Evolutionary conservation across 108 stramenopile species (phyloP), one percentile per base, ranked within the genome.

Genomic region (Nitzschia inconspicua): DNA sequence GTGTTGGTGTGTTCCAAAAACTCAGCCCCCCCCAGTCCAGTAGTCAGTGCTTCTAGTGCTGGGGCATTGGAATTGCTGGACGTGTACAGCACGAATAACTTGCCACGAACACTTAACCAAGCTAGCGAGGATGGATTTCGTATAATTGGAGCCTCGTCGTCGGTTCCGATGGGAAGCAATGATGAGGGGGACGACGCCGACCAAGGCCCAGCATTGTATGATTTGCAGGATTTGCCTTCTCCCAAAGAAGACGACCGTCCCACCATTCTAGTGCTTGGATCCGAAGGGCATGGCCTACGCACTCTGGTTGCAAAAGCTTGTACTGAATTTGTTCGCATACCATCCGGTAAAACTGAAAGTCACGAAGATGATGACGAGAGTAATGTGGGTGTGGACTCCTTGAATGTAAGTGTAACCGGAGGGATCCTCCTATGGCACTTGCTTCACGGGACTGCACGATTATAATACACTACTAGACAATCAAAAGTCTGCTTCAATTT

Each of bases 371-470:
- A 64, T 16, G 79, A 68, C 37, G 70, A 40, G 8, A 47, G 51
- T 35, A 47, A 56, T 28, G 74, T 68, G 8, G 91, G 81, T 18
- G 96, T 98, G 0, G 97, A 98, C 67, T 96, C 96, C 2, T 63
- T 98, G 46, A 98, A 98, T 74, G 97, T 98, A 37, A 93, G 94
- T 65, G 97, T 98, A 1, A 92, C 93, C 19, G 96, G 95, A 7
- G 97, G 95, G 2, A 95, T 98, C 23, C 47, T 98, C 20, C 69
- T 98, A 27, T 89, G 90, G 83, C 89, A 94, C 58, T 75, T 97
- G 36, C 40, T 88, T 16, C 27, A 53, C 36, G 66, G 68, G 11
- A 19, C 39, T 20, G 42, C 42, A 16, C 16, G n/a, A 39, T 13
- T 39, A 39, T 11, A 9, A 39, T 39, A 13, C 13, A 39, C 37